A percentile compares a stretch with the other conserved stretches of the same genome.
These are phyloP conservation scores for Takashimella tepidaria DNA, from an alignment of 1,284 basidiomycete species.

Conservation along the genomic window DNA sequence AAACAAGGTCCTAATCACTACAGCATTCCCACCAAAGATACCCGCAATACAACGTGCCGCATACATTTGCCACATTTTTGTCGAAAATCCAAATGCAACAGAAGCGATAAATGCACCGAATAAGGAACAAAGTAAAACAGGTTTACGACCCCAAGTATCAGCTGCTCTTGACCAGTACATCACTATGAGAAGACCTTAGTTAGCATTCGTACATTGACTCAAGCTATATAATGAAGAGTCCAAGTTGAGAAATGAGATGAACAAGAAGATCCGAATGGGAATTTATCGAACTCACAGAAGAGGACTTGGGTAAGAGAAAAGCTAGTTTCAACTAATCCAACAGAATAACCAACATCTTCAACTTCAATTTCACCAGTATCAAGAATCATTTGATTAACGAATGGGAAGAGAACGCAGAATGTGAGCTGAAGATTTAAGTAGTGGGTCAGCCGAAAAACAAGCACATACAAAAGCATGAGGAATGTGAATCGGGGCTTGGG, in stretches of 20 bases:
- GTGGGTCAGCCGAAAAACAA: background rate
- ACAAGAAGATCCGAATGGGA: too few relatives aligned
- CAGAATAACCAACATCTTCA: constrained; percentile 23
- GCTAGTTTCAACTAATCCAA: constrained; percentile 20
- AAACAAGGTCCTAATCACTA: constrained; percentile 28
- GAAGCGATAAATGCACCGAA: constrained; percentile 18
- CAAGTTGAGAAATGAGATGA: too few relatives aligned
- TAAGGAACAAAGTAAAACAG: constrained; percentile 19
- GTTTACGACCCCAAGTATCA: constrained; percentile 23
- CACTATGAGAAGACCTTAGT: too few relatives aligned
- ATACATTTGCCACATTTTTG: constrained; percentile 28
- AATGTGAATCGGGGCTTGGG: too few relatives aligned
- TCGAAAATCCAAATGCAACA: constrained; percentile 19
- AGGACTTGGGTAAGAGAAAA: constrained; percentile 23
- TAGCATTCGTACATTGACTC: too few relatives aligned
- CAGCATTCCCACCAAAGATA: constrained; percentile 27
- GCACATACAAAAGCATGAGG: too few relatives aligned
- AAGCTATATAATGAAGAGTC: too few relatives aligned
- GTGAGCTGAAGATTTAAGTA: constrained; percentile 12
- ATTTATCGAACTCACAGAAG: constrained; percentile 16
- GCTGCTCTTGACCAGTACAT: constrained; percentile 24
- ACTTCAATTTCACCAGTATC: constrained; percentile 22
- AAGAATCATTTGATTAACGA: constrained; percentile 25
- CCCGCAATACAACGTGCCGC: constrained; percentile 25
- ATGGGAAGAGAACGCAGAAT: constrained; percentile 23